A percentile compares a stretch with the other conserved stretches of the same genome.
Conservation (phyloP, 768 basidiomycete genomes). For the Nidularia sp. region DNA sequence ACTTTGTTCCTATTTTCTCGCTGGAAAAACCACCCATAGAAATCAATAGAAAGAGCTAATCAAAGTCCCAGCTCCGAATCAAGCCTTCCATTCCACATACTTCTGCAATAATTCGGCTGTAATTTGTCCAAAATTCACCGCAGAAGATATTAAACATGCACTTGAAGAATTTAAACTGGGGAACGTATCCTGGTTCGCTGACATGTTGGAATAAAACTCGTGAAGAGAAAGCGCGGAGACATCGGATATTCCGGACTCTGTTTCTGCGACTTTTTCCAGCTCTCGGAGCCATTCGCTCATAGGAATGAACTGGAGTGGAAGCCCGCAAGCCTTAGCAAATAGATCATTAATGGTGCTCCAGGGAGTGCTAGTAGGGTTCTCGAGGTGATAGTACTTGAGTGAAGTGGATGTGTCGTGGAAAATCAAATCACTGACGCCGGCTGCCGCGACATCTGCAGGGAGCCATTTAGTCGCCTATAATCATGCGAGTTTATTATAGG, state of each 20-base stretch:
- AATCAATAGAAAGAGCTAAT: too few relatives aligned
- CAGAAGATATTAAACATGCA: slow-evolving; percentile 1
- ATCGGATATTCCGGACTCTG: not conserved
- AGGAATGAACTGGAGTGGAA: slow-evolving; percentile 1
- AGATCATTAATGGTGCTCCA: slow-evolving; percentile 3
- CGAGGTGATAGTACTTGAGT: slow-evolving; percentile 6
- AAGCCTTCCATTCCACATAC: slow-evolving; percentile 3
- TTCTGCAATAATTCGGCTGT: slow-evolving; percentile 3
- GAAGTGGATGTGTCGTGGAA: slow-evolving; percentile 2
- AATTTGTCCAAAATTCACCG: slow-evolving; percentile 2
- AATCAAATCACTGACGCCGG: slow-evolving; percentile 3
- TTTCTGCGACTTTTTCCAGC: not conserved
- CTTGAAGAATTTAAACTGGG: slow-evolving; percentile 1
- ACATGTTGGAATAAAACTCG: slow-evolving; percentile 3
- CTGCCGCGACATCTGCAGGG: slow-evolving; percentile 4
- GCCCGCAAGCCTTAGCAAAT: not conserved
- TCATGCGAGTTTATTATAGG: not conserved
- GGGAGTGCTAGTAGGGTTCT: slow-evolving; percentile 5
- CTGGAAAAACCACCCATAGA: too few relatives aligned
- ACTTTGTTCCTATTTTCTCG: too few relatives aligned
- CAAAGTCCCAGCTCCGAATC: too few relatives aligned
- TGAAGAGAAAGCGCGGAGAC: slow-evolving; percentile 3
- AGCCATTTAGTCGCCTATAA: slow-evolving; percentile 2
- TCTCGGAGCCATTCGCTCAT: slow-evolving; percentile 4
- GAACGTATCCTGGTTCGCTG: not conserved